Evolutionary conservation across 2,329 filamentous ascomycete genomes (phyloP), one percentile per base, ranked within the genome.

Genomic region (Cytospora chrysosperma): DNA sequence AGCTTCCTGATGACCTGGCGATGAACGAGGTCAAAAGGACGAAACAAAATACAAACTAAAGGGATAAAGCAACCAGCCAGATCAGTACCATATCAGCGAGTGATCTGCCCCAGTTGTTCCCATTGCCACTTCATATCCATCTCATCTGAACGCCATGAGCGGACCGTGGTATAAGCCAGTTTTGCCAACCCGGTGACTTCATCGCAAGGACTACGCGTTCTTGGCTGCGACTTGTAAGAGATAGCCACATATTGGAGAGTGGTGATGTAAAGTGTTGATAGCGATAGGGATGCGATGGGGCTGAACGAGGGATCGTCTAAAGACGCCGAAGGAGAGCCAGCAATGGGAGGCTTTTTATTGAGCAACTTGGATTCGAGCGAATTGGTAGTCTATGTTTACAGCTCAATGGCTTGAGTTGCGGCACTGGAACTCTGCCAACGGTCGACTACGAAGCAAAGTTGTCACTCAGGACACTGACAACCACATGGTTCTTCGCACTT

Each of bases 1-100:
- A 91, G 91, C 61, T 96, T 92, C 71, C 77, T 98, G 58, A 94
- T 98, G 87, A 82, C 82, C 62, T 80, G 77, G 75, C 71, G 72
- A 26, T 61, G 34, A 32, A 3, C 10, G 2, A 1, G 15, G 1
- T 50, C 12, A 28, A 9, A 13, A 12, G 49, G 40, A 43, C 56
- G 64, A 66, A 15, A 37, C 1, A 21, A 21, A 6, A 3, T 8
- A 32, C 32, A 12, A 10, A 19, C 10, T 26, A 8, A 7, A n/a
- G n/a, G n/a, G n/a, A n/a, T n/a, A n/a, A n/a, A n/a, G n/a, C n/a
- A n/a, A n/a, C n/a, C n/a, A n/a, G n/a, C n/a, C n/a, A n/a, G 28
- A 30, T 21, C 21, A n/a, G 26, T 27, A n/a, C 17, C 24, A 12
- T 19, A 21, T 2, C n/a, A 47, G n/a, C 8, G n/a, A 24, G 43